Conservation (phyloP, 2,329 filamentous ascomycete species). For the Fusarium abutilonis region DNA sequence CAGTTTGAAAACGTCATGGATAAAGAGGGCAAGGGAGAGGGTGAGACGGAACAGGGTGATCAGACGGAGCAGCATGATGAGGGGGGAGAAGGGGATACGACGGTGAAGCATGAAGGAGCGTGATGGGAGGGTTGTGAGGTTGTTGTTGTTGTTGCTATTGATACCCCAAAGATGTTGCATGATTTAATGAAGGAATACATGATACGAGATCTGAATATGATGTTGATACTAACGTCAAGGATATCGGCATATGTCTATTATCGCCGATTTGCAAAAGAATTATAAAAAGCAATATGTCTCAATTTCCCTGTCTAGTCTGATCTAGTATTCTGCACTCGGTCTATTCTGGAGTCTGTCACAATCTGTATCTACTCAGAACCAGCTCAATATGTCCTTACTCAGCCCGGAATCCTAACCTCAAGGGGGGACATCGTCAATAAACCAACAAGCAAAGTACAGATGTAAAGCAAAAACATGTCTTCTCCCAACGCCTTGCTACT, state of each 20-base stretch:
- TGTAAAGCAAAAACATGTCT: background rate
- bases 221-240: too few species aligned
- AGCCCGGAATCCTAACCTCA: background rate
- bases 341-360: slow-evolving; percentile 1
- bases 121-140: slow-evolving; percentile 8
- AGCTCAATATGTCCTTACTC: background rate
- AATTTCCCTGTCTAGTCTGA: background rate
- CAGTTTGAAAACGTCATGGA: slow-evolving; percentile 98
- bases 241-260: too few species aligned
- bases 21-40: slow-evolving; percentile 60
- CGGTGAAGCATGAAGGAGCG: slow-evolving; percentile 25
- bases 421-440: background rate
- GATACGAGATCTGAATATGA: background rate
- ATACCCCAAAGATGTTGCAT: slow-evolving; percentile 32
- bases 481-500: background rate
- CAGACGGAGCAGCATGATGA: slow-evolving; percentile 27
- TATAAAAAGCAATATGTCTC: background rate
- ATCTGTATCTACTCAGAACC: background rate
- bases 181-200: slow-evolving; percentile 10
- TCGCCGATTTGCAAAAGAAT: background rate
- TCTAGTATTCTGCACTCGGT: background rate
- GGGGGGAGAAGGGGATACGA: slow-evolving; percentile 17
- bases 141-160: slow-evolving; percentile 13
- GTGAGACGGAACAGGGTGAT: slow-evolving; percentile 34
- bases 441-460: background rate